Percentiles rank a stretch among this genome's conserved stretches.
These are phyloP conservation scores for Globisporangium recalcitrans DNA, from an alignment of 352 stramenopile genomes.

Conservation along the genomic window DNA sequence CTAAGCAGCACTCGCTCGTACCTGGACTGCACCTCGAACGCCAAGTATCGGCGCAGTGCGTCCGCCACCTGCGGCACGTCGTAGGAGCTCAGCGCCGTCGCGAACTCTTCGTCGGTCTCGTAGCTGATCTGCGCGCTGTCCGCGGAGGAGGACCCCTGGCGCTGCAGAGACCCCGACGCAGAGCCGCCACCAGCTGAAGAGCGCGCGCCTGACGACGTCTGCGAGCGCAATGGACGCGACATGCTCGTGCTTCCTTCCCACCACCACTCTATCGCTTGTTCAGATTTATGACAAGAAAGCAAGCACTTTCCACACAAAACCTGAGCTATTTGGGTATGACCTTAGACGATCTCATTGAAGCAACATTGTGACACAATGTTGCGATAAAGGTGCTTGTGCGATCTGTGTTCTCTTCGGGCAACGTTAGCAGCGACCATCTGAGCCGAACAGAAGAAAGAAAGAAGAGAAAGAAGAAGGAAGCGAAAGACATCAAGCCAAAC, in stretches of 20 bases:
- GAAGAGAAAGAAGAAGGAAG: constrained; percentile 32
- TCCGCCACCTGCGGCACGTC: constrained; percentile 54
- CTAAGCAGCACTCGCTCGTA: too few relatives aligned
- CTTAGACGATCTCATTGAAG: too few relatives aligned
- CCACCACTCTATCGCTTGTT: too few relatives aligned
- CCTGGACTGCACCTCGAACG: constrained; percentile 65
- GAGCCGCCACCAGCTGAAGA: neutral
- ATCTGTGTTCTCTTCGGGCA: constrained; percentile 6
- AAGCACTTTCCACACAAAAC: too few relatives aligned
- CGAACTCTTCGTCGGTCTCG: constrained; percentile 73
- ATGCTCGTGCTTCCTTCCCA: neutral
- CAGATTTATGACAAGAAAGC: too few relatives aligned
- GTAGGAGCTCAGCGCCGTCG: constrained; percentile 56
- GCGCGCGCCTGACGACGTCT: constrained; percentile 2
- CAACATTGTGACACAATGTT: too few relatives aligned
- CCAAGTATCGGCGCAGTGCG: constrained; percentile 60
- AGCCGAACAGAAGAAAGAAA: constrained; percentile 15
- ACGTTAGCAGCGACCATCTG: constrained; percentile 3
- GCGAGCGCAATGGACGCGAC: constrained; percentile 14
- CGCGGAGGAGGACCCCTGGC: constrained; percentile 14
- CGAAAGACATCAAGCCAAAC: constrained; percentile 5
- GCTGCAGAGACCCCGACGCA: constrained; percentile 9
- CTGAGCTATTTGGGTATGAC: too few relatives aligned
- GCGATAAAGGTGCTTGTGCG: too few relatives aligned
- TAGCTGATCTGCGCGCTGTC: constrained; percentile 28